Conservation (phyloP, 2,329 filamentous ascomycete species). For the Xylariaceae sp. region DNA sequence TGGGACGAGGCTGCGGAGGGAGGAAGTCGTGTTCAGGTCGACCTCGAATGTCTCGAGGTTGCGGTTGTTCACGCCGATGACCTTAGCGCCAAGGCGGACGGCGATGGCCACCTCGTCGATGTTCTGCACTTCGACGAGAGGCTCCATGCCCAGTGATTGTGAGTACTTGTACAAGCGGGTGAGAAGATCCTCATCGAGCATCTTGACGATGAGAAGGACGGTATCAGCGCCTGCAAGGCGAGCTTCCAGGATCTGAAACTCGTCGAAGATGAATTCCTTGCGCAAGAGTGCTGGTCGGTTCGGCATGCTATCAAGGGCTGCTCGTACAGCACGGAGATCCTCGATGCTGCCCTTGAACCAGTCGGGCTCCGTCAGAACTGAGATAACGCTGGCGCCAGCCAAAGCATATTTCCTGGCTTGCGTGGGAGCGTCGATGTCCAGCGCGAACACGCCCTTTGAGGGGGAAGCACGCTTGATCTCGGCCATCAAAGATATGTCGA, state of each 20-base stretch:
- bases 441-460: slow-evolving; percentile 90
- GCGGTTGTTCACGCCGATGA: slow-evolving; percentile 96
- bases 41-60: slow-evolving; percentile 97
- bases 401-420: slow-evolving; percentile 91
- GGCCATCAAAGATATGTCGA: slow-evolving; percentile 88
- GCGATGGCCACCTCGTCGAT: slow-evolving; percentile 88
- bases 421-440: slow-evolving; percentile 79
- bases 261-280: slow-evolving; percentile 97
- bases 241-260: slow-evolving; percentile 96
- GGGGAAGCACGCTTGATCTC: slow-evolving; percentile 97
- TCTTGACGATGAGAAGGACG: slow-evolving; percentile 94
- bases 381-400: slow-evolving; percentile 93
- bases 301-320: slow-evolving; percentile 84
- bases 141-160: slow-evolving; percentile 89
- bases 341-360: slow-evolving; percentile 99
- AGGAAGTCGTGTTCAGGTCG: slow-evolving; percentile 85
- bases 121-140: slow-evolving; percentile 93
- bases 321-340: slow-evolving; percentile 80
- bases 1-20: slow-evolving; percentile 81
- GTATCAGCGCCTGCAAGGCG: slow-evolving; percentile 91
- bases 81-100: slow-evolving; percentile 79
- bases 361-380: slow-evolving; percentile 95
- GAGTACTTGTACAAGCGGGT: slow-evolving; percentile 84
- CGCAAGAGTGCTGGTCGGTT: slow-evolving; percentile 88
- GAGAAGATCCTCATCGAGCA: slow-evolving; percentile 75